Evolutionary conservation across 805 yeast species (phyloP).

Genomic region (Schwanniomyces pseudopolymorphus): DNA sequence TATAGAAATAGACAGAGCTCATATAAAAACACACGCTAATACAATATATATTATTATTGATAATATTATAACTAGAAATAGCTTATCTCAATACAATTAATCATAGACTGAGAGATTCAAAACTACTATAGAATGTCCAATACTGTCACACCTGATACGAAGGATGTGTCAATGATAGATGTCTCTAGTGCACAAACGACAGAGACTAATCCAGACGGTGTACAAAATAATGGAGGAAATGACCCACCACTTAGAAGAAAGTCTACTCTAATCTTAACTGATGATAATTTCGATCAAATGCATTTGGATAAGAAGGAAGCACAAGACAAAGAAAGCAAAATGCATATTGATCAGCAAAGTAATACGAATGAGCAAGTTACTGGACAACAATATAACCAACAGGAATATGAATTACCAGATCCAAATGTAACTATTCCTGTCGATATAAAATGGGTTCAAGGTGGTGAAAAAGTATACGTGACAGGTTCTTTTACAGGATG

Average conservation of each 20-base stretch:
- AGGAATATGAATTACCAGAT: slow-evolving; percentile 17
- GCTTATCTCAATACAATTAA: background rate
- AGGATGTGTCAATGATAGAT: slow-evolving; percentile 45
- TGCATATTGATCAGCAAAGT: slow-evolving; percentile 18
- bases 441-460: slow-evolving; percentile 89
- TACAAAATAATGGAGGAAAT: background rate
- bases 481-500: slow-evolving; percentile 98
- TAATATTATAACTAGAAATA: background rate
- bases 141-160: slow-evolving; percentile 8
- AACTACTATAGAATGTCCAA: slow-evolving; percentile 4
- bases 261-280: slow-evolving; percentile 70
- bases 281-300: slow-evolving; percentile 59
- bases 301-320: slow-evolving; percentile 37
- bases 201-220: slow-evolving; percentile 1
- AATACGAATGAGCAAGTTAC: slow-evolving; percentile 6
- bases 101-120: background rate
- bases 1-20: background rate
- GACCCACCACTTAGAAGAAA: slow-evolving; percentile 50
- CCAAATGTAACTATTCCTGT: slow-evolving; percentile 46
- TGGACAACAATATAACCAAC: slow-evolving; percentile 1
- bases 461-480: slow-evolving; percentile 93
- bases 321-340: slow-evolving; percentile 14
- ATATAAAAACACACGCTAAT: background rate
- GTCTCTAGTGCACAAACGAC: slow-evolving; percentile 29
- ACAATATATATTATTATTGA: background rate